Conservation (phyloP, 1,139 yeast species). For the Yamadazyma atmosphaerica region DNA sequence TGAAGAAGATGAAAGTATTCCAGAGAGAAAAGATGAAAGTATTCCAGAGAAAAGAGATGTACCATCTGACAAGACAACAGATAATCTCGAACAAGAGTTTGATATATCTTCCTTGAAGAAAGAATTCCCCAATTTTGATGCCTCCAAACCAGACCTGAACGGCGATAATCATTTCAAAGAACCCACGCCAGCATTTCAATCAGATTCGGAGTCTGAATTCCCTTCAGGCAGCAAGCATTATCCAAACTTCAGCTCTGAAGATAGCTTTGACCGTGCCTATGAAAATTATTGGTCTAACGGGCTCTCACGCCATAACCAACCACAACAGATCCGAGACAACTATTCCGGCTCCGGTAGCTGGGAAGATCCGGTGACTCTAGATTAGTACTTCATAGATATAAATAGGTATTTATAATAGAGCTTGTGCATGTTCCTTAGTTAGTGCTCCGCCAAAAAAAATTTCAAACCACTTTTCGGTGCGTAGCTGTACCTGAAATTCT, state of each 20-base stretch:
- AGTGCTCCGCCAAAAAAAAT: slow-evolving; percentile 1
- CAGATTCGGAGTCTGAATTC: not conserved
- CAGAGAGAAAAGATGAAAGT: slow-evolving; percentile 10
- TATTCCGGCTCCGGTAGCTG: slow-evolving; percentile 34
- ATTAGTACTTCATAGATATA: slow-evolving; percentile 5
- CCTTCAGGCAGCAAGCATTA: not conserved
- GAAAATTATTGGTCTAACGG: slow-evolving; percentile 2
- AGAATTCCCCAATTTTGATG: not conserved
- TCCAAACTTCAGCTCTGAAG: slow-evolving; percentile 5
- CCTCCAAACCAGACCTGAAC: not conserved
- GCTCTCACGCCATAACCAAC: not conserved
- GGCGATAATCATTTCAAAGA: not conserved
- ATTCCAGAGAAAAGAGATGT: slow-evolving; percentile 9
- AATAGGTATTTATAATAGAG: not conserved
- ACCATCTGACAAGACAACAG: too few species aligned
- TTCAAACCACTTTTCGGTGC: not conserved
- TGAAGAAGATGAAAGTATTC: slow-evolving; percentile 11
- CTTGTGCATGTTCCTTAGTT: not conserved
- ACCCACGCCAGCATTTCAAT: not conserved
- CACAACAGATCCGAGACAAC: slow-evolving; percentile 2
- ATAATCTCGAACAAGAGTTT: not conserved
- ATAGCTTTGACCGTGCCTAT: slow-evolving; percentile 5
- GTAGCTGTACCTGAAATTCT: slow-evolving; percentile 4
- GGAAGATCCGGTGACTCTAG: slow-evolving; percentile 34
- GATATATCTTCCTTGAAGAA: not conserved